Evolutionary conservation across 148 eudicot species (phyloP).

Genomic region (Vaccinium corymbosum): DNA sequence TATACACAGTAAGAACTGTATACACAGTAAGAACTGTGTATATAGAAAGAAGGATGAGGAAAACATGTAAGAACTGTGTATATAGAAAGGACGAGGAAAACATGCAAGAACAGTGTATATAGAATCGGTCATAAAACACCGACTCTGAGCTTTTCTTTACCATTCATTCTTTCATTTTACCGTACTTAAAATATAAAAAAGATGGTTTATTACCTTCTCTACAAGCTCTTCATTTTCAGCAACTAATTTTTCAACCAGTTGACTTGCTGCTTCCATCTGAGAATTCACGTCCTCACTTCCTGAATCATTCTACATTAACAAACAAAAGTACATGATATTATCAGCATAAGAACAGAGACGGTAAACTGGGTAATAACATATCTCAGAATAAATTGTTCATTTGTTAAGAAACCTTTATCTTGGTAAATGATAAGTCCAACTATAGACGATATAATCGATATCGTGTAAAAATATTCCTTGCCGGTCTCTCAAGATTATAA

Average conservation of each 20-base stretch:
- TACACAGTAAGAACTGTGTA: too few relatives aligned
- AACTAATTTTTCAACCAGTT: conserved; percentile 55
- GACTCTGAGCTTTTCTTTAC: not conserved
- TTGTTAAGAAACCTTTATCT: not conserved
- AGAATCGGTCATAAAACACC: not conserved
- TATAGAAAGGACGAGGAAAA: too few relatives aligned
- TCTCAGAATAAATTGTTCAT: not conserved
- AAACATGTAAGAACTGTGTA: not conserved
- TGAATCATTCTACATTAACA: conserved; percentile 29
- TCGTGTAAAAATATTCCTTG: too few relatives aligned
- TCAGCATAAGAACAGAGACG: not conserved
- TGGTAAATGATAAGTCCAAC: not conserved
- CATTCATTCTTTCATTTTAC: not conserved
- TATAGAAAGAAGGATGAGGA: too few relatives aligned
- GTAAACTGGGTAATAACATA: not conserved
- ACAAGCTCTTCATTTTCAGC: conserved; percentile 72
- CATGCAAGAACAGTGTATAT: not conserved
- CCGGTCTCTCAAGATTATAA: too few relatives aligned
- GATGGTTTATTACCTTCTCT: conserved; percentile 55
- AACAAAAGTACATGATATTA: not conserved
- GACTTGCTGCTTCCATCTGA: conserved; percentile 50
- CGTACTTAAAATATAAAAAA: not conserved
- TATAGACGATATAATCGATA: not conserved
- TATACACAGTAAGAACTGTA: too few relatives aligned
- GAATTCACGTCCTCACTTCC: conserved; percentile 40